Base-by-base conservation (phyloP, 192 early-diverging fungal genomes). In the Geranomyces variabilis region DNA sequence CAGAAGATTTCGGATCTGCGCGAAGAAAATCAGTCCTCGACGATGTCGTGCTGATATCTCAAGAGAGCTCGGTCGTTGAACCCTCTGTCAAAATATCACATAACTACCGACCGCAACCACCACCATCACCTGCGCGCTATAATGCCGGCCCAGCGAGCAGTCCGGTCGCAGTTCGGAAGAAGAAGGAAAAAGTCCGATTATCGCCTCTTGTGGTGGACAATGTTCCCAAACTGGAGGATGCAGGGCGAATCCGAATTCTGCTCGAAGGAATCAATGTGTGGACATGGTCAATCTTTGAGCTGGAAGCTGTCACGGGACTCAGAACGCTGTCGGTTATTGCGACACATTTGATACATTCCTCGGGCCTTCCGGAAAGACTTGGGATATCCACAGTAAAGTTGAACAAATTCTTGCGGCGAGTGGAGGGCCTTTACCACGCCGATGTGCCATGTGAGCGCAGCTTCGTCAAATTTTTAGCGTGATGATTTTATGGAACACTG, bases 271-370 rank as follows among this genome's bases (percentile, higher is more conserved):
- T 74, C 17, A 73, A 79, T 44, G 48, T 74, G 19, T 84, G 76
- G 68, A 76, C 75, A 59, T 84, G 75, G 75, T 63, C 74, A 14
- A 75, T 84, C n/a, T 84, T 84, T 69, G 80, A 84, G 55, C 72
- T 84, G 19, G 56, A 75, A 19, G 21, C 61, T 19, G 60, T 70
- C 10, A 65, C 66, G 36, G 30, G 43, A 12, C 19, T 53, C 12
- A 51, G 73, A 48, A 64, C 80, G 4, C 66, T 84, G 6, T 71
- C 60, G 14, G 47, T 70, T 4, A 44, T 84, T 67, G 73, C 75
- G 15, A 56, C 75, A 45, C 80, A 82, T 44, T 46, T 84, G 49
- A 75, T 82, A 56, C 44, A 58, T 1, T n/a, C 60, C 28, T 59
- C 53, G 5, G 80, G 76, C 19, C 61, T 84, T 41, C 47, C 75